Evolutionary conservation across 306 rosid genomes (phyloP).

Genomic region (Gastrolobium bilobum): DNA sequence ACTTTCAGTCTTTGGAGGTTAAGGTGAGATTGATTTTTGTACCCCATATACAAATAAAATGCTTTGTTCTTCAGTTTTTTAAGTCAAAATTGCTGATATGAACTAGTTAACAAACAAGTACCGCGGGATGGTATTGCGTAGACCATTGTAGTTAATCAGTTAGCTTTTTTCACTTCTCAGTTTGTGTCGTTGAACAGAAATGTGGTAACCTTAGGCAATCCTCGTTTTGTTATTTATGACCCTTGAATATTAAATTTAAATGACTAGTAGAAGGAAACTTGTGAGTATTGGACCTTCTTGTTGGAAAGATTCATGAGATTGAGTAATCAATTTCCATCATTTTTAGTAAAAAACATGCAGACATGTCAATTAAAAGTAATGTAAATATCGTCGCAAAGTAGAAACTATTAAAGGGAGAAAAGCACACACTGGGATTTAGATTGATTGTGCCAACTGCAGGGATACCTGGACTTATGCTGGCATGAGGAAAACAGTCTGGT

Average conservation of each 20-base stretch:
- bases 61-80: not conserved
- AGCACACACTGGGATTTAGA: not conserved
- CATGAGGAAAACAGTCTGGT: not conserved
- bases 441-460: not conserved
- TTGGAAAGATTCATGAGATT: not conserved
- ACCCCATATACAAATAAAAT: constrained; percentile 16
- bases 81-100: not conserved
- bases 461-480: not conserved
- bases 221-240: not conserved
- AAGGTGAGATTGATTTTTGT: constrained; percentile 67
- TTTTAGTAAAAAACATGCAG: not conserved
- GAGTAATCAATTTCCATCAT: not conserved
- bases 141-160: not conserved
- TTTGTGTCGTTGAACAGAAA: not conserved
- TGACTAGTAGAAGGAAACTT: not conserved
- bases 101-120: too few species aligned
- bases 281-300: not conserved
- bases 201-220: not conserved
- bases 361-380: not conserved
- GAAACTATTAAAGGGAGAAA: not conserved
- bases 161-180: not conserved
- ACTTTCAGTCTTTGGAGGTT: constrained; percentile 68
- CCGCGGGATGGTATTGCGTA: not conserved
- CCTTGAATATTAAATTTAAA: not conserved
- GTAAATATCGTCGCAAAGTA: not conserved